Evolutionary conservation across 805 yeast genomes (phyloP).

Genomic region (Wickerhamiella siamensis): DNA sequence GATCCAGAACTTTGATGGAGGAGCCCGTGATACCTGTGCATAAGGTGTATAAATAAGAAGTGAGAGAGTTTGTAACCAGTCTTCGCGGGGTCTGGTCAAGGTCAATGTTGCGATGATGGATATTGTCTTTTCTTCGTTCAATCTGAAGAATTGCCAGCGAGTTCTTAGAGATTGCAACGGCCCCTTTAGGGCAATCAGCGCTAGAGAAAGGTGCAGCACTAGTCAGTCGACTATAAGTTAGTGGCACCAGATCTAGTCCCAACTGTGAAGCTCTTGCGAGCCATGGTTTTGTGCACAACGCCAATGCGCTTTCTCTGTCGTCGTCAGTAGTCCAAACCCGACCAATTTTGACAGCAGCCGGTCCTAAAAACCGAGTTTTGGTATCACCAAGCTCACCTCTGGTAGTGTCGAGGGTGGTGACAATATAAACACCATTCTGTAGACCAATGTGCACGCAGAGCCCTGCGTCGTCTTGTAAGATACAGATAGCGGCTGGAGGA

Average conservation of each 20-base stretch:
- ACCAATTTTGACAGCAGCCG: constrained; percentile 42
- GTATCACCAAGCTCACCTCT: constrained; percentile 54
- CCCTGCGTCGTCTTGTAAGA: constrained; percentile 18
- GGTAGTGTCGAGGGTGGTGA: constrained; percentile 40
- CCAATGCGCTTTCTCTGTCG: constrained; percentile 25
- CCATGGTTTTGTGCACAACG: constrained; percentile 44
- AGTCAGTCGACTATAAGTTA: constrained; percentile 29
- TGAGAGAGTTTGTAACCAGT: constrained; percentile 7
- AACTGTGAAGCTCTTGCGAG: neutral
- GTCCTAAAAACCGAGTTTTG: constrained; percentile 59
- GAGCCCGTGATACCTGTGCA: constrained; percentile 33
- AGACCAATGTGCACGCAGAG: constrained; percentile 60
- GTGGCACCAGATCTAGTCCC: constrained; percentile 15
- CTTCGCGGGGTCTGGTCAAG: constrained; percentile 14
- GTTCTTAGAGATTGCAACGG: neutral
- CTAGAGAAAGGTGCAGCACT: constrained; percentile 1
- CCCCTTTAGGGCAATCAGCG: neutral
- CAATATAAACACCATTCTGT: constrained; percentile 66
- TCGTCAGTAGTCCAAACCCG: constrained; percentile 19
- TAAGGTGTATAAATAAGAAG: constrained; percentile 27
- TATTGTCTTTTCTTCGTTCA: constrained; percentile 8
- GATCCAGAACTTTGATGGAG: constrained; percentile 2
- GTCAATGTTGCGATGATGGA: constrained; percentile 6
- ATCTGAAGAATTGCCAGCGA: neutral
- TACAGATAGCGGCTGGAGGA: constrained; percentile 27